Percentiles rank a stretch among this genome's conserved stretches.
phyloP scores from a whole-genome alignment of 805 yeast genomes.

The Pachysolen tannophilus region DNA sequence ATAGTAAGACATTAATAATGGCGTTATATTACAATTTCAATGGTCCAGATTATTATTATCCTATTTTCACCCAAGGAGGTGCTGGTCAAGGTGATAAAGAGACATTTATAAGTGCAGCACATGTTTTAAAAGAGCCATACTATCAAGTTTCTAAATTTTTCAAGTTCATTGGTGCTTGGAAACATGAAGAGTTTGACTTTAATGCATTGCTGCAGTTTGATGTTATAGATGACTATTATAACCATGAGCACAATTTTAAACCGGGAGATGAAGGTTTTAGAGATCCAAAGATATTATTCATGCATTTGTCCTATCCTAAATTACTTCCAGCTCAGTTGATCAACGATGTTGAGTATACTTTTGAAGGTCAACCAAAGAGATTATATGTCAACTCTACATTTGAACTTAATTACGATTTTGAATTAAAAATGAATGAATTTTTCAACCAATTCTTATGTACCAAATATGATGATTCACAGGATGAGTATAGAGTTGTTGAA shows the following conservation, averaged over 20 bases:
- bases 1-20: slow-evolving; percentile 36
- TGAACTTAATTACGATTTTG: slow-evolving; percentile 30
- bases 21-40: slow-evolving; percentile 45
- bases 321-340: slow-evolving; percentile 24
- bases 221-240: background rate
- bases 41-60: slow-evolving; percentile 41
- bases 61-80: slow-evolving; percentile 37
- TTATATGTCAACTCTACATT: slow-evolving; percentile 22
- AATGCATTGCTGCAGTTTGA: background rate
- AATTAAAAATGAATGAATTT: slow-evolving; percentile 30
- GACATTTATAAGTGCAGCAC: slow-evolving; percentile 47
- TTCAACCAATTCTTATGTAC: slow-evolving; percentile 29
- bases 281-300: no score
- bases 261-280: no score
- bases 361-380: slow-evolving; percentile 21
- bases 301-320: slow-evolving; percentile 61
- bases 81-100: slow-evolving; percentile 55
- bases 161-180: no score
- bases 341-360: slow-evolving; percentile 16
- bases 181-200: no score
- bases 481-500: no score
- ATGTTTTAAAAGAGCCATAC: slow-evolving; percentile 30
- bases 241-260: no score
- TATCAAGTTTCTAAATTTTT: slow-evolving; percentile 44
- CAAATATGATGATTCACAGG: slow-evolving; percentile 15